These are phyloP conservation scores for Coemansia javaensis DNA, from an alignment of 192 early-diverging fungal genomes.

Conservation along the genomic window DNA sequence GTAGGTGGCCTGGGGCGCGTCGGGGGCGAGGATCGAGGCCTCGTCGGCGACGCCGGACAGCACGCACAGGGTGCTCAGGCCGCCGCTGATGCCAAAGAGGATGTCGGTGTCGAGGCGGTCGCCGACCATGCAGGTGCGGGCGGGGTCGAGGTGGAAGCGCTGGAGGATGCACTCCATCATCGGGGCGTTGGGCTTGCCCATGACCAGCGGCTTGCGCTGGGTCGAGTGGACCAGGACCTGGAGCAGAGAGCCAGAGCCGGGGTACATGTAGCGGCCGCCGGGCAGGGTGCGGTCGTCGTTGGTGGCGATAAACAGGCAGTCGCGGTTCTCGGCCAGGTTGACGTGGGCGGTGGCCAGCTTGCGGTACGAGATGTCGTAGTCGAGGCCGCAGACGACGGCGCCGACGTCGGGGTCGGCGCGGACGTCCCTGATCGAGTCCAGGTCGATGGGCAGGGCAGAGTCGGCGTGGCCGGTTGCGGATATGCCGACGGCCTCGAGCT, in stretches of 20 bases:
- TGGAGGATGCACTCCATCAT: slow-evolving; percentile 92
- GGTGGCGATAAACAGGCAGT: slow-evolving; percentile 84
- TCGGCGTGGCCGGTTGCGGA: slow-evolving; percentile 54
- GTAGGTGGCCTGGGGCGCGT: slow-evolving; percentile 34
- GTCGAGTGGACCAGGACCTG: slow-evolving; percentile 70
- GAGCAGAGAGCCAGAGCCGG: slow-evolving; percentile 80
- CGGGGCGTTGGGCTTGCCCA: slow-evolving; percentile 90
- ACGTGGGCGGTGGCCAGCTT: slow-evolving; percentile 90
- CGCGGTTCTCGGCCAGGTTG: slow-evolving; percentile 65
- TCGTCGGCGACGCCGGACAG: slow-evolving; percentile 69
- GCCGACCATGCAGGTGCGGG: slow-evolving; percentile 92
- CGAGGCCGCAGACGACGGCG: slow-evolving; percentile 92
- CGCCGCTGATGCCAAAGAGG: slow-evolving; percentile 82
- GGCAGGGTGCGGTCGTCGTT: slow-evolving; percentile 93
- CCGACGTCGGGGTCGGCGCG: slow-evolving; percentile 66
- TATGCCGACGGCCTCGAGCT: slow-evolving; percentile 80
- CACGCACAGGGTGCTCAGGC: slow-evolving; percentile 83
- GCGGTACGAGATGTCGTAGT: slow-evolving; percentile 86
- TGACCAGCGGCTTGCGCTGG: slow-evolving; percentile 71
- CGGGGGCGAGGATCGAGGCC: slow-evolving; percentile 13
- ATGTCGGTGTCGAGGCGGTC: slow-evolving; percentile 97
- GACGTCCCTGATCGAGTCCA: slow-evolving; percentile 56
- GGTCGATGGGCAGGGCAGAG: slow-evolving; percentile 43
- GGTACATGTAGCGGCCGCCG: slow-evolving; percentile 65
- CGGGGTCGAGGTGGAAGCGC: slow-evolving; percentile 73